These are phyloP conservation scores for Pseudonitzschia multistriata DNA, from an alignment of 108 stramenopile genomes.

Conservation along the genomic window DNA sequence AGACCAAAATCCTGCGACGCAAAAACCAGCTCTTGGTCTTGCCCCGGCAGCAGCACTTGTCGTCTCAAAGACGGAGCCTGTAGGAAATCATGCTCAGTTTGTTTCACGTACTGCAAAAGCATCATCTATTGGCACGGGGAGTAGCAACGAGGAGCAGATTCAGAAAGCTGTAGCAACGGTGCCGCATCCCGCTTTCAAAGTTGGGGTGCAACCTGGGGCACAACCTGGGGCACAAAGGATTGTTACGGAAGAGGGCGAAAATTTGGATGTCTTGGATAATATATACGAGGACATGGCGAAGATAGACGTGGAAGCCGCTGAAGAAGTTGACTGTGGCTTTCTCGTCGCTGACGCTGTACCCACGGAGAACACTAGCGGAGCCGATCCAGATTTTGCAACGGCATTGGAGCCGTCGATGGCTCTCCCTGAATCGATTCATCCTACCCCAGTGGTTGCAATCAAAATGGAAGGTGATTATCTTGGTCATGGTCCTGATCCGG, in stretches of 20 bases:
- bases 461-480: conserved; percentile 11
- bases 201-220: neutral
- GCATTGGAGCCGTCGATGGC: neutral
- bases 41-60: neutral
- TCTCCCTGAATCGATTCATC: neutral
- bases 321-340: too few species aligned
- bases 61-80: neutral
- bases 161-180: neutral
- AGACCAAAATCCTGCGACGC: neutral
- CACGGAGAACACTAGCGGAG: too few species aligned
- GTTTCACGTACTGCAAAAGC: neutral
- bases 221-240: neutral
- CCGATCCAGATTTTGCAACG: neutral
- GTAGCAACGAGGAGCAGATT: neutral
- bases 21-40: neutral
- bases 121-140: neutral
- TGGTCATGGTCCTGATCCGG: neutral
- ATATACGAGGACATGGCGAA: too few species aligned
- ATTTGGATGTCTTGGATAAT: too few species aligned
- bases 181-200: neutral
- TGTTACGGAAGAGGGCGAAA: neutral
- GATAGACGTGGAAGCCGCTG: too few species aligned
- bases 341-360: too few species aligned
- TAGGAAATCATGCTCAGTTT: neutral
- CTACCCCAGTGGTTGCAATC: conserved; percentile 11